A percentile compares a stretch with the other conserved stretches of the same genome.
Evolutionary conservation across 2,329 filamentous ascomycete species (phyloP).

Genomic region (Teratosphaeria destructans): DNA sequence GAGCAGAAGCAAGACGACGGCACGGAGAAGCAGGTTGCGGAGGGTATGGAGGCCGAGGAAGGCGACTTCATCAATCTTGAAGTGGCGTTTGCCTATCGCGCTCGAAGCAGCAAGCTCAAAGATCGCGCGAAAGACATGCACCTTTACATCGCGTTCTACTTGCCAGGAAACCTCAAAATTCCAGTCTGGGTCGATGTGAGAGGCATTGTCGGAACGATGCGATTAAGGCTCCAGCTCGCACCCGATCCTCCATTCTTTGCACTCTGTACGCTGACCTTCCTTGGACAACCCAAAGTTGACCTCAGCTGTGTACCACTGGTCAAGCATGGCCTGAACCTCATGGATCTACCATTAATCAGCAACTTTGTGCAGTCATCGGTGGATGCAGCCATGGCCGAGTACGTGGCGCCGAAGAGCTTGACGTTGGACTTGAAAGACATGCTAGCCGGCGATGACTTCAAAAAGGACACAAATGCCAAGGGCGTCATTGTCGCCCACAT

Average conservation of each 20-base stretch:
- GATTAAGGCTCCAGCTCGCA: conserved; percentile 59
- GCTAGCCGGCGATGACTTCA: conserved; percentile 68
- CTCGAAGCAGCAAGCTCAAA: conserved; percentile 49
- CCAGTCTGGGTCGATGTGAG: conserved; percentile 67
- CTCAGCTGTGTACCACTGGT: conserved; percentile 61
- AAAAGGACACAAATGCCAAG: conserved; percentile 57
- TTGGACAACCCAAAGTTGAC: conserved; percentile 64
- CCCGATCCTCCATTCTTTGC: conserved; percentile 69
- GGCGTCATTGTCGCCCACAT: conserved; percentile 59
- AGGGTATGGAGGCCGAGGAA: conserved; percentile 65
- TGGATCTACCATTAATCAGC: conserved; percentile 64
- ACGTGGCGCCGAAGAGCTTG: conserved; percentile 65
- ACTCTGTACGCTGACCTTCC: conserved; percentile 62
- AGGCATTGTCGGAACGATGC: conserved; percentile 60
- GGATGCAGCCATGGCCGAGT: conserved; percentile 62
- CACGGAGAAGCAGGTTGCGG: conserved; percentile 27
- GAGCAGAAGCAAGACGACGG: conserved; percentile 18
- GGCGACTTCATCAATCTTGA: conserved; percentile 72
- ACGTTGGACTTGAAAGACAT: conserved; percentile 67
- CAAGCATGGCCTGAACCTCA: conserved; percentile 59
- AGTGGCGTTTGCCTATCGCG: conserved; percentile 62
- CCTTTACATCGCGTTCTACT: conserved; percentile 60
- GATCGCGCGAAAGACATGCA: conserved; percentile 62
- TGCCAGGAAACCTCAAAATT: conserved; percentile 45
- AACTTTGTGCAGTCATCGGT: conserved; percentile 66